Conservation (phyloP, 305 asterid genomes). For the Fraxinus sp. region DNA sequence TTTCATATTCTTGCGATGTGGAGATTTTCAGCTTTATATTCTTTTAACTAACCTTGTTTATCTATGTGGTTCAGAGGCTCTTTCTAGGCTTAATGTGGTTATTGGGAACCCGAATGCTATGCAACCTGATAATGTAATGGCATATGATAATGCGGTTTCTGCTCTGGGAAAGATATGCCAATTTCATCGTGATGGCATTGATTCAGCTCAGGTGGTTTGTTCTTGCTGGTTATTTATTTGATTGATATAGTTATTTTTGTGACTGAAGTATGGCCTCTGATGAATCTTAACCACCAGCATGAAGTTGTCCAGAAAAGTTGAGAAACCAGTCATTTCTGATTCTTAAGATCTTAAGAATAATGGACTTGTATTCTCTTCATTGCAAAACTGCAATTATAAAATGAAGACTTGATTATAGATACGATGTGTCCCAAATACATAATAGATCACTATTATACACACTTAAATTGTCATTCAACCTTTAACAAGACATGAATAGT, state of each 20-base stretch:
- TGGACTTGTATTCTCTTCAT: neutral
- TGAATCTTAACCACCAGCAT: neutral
- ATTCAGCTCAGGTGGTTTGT: slow-evolving; percentile 63
- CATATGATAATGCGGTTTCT: slow-evolving; percentile 90
- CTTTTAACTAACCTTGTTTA: neutral
- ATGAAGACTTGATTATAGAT: neutral
- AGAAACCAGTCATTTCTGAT: neutral
- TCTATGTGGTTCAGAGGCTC: slow-evolving; percentile 65
- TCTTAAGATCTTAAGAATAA: neutral
- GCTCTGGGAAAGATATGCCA: slow-evolving; percentile 89
- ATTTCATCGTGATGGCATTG: slow-evolving; percentile 80
- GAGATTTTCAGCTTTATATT: neutral
- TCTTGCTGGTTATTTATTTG: neutral
- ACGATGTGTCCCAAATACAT: neutral
- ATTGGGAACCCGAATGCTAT: slow-evolving; percentile 68
- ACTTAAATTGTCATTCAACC: neutral
- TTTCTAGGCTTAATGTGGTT: slow-evolving; percentile 78
- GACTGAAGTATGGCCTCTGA: neutral
- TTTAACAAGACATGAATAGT: neutral
- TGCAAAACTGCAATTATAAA: neutral
- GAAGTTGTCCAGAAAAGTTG: neutral
- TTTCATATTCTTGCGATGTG: slow-evolving; percentile 2
- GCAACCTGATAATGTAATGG: slow-evolving; percentile 74
- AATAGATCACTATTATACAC: neutral
- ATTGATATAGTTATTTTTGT: neutral